These are phyloP conservation scores for Microbotryum lychnidis-dioicae DNA, from an alignment of 1,284 basidiomycete species.

Conservation along the genomic window DNA sequence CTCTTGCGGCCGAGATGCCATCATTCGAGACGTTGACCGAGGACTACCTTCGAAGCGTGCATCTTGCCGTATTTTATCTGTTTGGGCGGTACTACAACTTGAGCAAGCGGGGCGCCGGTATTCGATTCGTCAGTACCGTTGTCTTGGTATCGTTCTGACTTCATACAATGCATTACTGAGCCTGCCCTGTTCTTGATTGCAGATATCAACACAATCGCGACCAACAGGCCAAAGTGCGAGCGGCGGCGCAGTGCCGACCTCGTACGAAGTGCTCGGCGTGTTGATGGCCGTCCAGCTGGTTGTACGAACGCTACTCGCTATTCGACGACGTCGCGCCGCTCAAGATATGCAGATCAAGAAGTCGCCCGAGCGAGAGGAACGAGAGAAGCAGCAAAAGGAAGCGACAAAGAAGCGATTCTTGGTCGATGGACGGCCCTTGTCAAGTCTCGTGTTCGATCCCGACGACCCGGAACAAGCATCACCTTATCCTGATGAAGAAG, in stretches of 20 bases:
- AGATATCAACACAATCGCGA: conserved; percentile 28
- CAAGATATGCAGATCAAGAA: neutral
- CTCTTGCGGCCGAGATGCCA: conserved; percentile 30
- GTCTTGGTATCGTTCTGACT: too few relatives aligned
- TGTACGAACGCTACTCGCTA: conserved; percentile 33
- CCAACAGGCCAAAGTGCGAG: conserved; percentile 29
- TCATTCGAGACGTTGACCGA: conserved; percentile 37
- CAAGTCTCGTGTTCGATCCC: conserved; percentile 31
- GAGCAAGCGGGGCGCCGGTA: conserved; percentile 38
- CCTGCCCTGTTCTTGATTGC: neutral
- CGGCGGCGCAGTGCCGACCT: conserved; percentile 34
- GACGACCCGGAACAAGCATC: conserved; percentile 30
- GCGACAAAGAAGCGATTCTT: conserved; percentile 10
- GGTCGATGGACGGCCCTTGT: conserved; percentile 32
- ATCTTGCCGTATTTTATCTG: conserved; percentile 43
- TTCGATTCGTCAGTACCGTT: conserved; percentile 35
- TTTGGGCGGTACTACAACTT: conserved; percentile 40
- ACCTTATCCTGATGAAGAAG: conserved; percentile 29
- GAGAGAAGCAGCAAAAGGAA: conserved; percentile 13
- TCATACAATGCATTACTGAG: neutral
- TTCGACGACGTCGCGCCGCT: conserved; percentile 16
- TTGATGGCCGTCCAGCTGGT: conserved; percentile 38
- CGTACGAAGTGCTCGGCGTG: conserved; percentile 41
- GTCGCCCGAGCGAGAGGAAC: conserved; percentile 2
- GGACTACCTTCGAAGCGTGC: conserved; percentile 38